These are phyloP conservation scores for Neurospora sp. DNA, from an alignment of 495 filamentous ascomycete species.

Conservation along the genomic window DNA sequence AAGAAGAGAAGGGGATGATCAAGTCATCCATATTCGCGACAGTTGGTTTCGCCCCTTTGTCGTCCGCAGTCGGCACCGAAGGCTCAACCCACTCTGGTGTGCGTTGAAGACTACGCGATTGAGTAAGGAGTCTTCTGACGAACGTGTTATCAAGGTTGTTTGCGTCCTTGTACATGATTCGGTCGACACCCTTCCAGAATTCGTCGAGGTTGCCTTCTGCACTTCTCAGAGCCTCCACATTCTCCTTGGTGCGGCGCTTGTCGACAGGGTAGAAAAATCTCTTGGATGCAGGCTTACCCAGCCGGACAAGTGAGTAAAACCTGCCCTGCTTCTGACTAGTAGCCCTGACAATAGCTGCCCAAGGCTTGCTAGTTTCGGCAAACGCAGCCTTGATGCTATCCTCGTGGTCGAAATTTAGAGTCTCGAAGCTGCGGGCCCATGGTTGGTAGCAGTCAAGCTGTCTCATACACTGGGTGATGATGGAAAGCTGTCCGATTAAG, in stretches of 20 bases:
- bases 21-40: slow-evolving; percentile 1
- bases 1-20: slow-evolving; percentile 12
- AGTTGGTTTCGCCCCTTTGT: neutral
- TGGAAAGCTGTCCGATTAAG: slow-evolving; percentile 32
- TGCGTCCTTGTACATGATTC: slow-evolving; percentile 1
- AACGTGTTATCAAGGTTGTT: slow-evolving; percentile 9
- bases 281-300: slow-evolving; percentile 20
- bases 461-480: slow-evolving; percentile 28
- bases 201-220: slow-evolving; percentile 40
- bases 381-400: slow-evolving; percentile 16
- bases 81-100: slow-evolving; percentile 42
- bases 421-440: slow-evolving; percentile 33
- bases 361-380: slow-evolving; percentile 3
- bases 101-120: slow-evolving; percentile 28
- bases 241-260: slow-evolving; percentile 37
- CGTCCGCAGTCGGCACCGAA: neutral
- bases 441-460: slow-evolving; percentile 39
- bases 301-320: neutral
- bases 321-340: slow-evolving; percentile 5
- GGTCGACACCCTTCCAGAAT: slow-evolving; percentile 32
- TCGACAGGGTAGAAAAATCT: slow-evolving; percentile 41
- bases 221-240: slow-evolving; percentile 16
- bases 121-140: slow-evolving; percentile 18
- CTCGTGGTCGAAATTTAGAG: slow-evolving; percentile 6
- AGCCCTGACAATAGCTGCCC: slow-evolving; percentile 4